Percentiles rank a stretch among this genome's conserved stretches.
phyloP scores from a whole-genome alignment of 2,329 filamentous ascomycete species.

The Ophiostoma piceae region DNA sequence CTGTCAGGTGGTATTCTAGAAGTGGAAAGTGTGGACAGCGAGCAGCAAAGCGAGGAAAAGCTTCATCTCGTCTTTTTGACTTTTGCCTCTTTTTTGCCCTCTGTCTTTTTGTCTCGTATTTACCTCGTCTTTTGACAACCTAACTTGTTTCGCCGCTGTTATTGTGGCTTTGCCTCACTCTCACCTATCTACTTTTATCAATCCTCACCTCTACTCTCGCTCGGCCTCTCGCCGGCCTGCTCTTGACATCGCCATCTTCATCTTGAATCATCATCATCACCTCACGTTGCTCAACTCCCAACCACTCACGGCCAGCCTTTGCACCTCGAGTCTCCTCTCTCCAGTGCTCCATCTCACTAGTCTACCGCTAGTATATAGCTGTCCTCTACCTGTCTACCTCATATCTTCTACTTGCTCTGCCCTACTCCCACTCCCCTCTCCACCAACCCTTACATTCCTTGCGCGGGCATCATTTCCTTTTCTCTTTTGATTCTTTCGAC shows the following conservation, averaged over 20 bases:
- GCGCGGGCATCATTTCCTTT: not conserved
- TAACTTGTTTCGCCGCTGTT: not conserved
- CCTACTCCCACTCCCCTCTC: not conserved
- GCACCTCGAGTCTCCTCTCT: not conserved
- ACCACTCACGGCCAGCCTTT: not conserved
- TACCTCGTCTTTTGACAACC: not conserved
- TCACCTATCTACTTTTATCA: not conserved
- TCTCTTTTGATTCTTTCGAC: not conserved
- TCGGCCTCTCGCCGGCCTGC: not conserved
- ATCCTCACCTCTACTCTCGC: not conserved
- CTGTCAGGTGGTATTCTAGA: not conserved
- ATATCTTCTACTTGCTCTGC: not conserved
- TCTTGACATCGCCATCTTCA: not conserved
- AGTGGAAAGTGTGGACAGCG: not conserved
- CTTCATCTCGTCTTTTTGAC: not conserved
- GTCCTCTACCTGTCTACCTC: not conserved
- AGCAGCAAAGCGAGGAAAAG: not conserved
- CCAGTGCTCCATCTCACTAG: not conserved
- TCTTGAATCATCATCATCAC: no score
- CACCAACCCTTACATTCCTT: conserved; percentile 7
- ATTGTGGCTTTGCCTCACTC: not conserved
- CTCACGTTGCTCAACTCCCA: no score
- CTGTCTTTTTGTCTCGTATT: not conserved
- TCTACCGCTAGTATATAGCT: not conserved
- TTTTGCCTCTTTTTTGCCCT: not conserved